These are phyloP conservation scores for Lepidium didymum DNA, from an alignment of 345 rosid genomes.

Conservation along the genomic window DNA sequence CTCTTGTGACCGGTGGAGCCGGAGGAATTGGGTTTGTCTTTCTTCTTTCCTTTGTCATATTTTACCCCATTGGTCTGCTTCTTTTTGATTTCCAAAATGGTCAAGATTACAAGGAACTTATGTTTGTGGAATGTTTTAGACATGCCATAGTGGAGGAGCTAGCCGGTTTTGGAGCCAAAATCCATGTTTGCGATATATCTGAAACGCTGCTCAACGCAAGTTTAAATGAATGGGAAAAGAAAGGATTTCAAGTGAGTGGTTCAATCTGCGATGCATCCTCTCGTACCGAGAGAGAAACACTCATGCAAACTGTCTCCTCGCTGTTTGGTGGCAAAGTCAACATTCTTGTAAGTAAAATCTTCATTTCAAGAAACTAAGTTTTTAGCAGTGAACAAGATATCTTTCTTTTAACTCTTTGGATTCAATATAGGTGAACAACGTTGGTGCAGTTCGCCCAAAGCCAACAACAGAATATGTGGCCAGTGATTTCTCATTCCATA, in stretches of 20 bases:
- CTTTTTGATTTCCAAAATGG: neutral
- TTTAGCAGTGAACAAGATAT: too few relatives aligned
- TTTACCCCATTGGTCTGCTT: neutral
- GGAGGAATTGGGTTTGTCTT: constrained; percentile 13
- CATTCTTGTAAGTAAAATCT: constrained; percentile 1
- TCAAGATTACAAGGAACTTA: neutral
- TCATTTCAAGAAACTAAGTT: too few relatives aligned
- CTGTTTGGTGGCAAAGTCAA: constrained; percentile 17
- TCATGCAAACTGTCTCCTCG: constrained; percentile 25
- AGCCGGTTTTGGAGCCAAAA: constrained; percentile 1
- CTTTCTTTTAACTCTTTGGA: neutral
- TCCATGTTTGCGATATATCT: neutral
- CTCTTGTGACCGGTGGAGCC: constrained; percentile 24
- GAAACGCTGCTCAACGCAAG: neutral
- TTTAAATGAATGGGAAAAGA: constrained; percentile 8
- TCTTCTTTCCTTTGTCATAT: neutral
- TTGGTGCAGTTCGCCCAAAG: constrained; percentile 29
- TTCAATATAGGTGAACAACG: constrained; percentile 39
- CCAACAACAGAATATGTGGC: constrained; percentile 35
- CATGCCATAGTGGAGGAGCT: constrained; percentile 16
- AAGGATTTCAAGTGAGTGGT: constrained; percentile 11
- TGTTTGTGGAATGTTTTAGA: neutral
- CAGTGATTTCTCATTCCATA: constrained; percentile 33
- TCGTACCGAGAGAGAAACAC: constrained; percentile 3
- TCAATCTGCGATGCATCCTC: constrained; percentile 17